Base-by-base conservation (phyloP, 495 filamentous ascomycete species). In the Tuber indicum region DNA sequence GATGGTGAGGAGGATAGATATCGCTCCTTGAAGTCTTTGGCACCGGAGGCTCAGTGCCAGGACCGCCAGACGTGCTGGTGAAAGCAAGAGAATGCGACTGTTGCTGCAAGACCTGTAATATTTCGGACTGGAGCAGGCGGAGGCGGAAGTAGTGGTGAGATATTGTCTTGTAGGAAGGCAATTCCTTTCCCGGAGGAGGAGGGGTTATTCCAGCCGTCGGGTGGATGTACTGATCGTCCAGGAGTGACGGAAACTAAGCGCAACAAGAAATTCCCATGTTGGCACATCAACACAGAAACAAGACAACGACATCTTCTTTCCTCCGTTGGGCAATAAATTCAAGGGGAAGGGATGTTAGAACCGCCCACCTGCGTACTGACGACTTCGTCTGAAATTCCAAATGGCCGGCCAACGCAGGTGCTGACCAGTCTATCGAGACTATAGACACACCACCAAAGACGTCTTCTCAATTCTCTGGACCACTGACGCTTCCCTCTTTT, bases 381-480 rank as follows among this genome's bases (percentile, higher is more conserved):
- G 62, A 95, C 93, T 83, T 96, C 92, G 84, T 98, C 95, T 14
- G 91, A 93, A 76, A 98, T 94, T 43, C 95, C 94, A 82, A 98
- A 97, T 21, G 95, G 95, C 52, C 95, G 88, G 66, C 95, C 95
- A 49, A 98, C 95, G 78, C 94, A 97, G 23, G 93, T 93, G 77
- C 91, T 92, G 72, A 97, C 95, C 36, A 98, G 90, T 43, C 95
- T 90, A 83, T 98, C 95, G 78, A 97, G 92, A 45, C 92, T 94
- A 83, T 98, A 98, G 1, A 93, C 92, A 85, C 93, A 97, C 95
- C 95, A 98, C 94, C 95, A 98, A 32, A 98, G 86, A 43, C 95
- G 89, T 76, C 95, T 88, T 71, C 94, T 90, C 52, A 97, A 87
- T 83, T 98, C 95, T 39, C 95, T 91, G 36, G 93, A 87, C 89